These are phyloP conservation scores for Heracleum sosnowskyi DNA, from an alignment of 129 eudicot genomes.

Conservation along the genomic window DNA sequence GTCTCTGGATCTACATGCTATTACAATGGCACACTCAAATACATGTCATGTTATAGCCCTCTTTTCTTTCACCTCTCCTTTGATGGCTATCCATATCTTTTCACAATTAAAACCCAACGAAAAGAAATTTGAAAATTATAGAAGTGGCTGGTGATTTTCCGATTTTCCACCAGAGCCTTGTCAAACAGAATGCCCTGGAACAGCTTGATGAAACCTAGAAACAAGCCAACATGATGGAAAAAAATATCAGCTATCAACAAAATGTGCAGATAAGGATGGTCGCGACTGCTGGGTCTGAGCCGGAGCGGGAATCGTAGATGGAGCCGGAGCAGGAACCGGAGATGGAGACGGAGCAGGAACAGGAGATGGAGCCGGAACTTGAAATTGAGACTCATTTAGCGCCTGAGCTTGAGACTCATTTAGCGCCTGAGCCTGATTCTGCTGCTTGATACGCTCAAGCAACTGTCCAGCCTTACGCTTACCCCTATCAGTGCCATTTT, in stretches of 20 bases:
- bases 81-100: conserved; percentile 8
- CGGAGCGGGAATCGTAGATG: not conserved
- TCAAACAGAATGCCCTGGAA: conserved; percentile 22
- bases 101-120: conserved; percentile 14
- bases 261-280: conserved; percentile 15
- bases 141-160: conserved; percentile 48
- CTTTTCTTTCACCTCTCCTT: conserved; percentile 1
- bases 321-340: not conserved
- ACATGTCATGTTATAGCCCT: conserved; percentile 7
- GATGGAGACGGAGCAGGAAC: not conserved
- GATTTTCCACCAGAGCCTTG: conserved; percentile 54
- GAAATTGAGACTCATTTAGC: not conserved
- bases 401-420: conserved; percentile 26
- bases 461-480: conserved; percentile 72
- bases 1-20: not conserved
- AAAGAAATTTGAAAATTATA: conserved; percentile 19
- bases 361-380: conserved; percentile 16
- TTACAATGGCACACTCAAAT: not conserved
- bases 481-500: conserved; percentile 81
- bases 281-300: conserved; percentile 20
- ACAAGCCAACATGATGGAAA: conserved; percentile 12
- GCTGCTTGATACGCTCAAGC: conserved; percentile 74
- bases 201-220: conserved; percentile 4
- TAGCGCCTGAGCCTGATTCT: conserved; percentile 33
- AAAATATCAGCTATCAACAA: conserved; percentile 23